Conservation (phyloP, 495 filamentous ascomycete species). For the Xylaria acuta region DNA sequence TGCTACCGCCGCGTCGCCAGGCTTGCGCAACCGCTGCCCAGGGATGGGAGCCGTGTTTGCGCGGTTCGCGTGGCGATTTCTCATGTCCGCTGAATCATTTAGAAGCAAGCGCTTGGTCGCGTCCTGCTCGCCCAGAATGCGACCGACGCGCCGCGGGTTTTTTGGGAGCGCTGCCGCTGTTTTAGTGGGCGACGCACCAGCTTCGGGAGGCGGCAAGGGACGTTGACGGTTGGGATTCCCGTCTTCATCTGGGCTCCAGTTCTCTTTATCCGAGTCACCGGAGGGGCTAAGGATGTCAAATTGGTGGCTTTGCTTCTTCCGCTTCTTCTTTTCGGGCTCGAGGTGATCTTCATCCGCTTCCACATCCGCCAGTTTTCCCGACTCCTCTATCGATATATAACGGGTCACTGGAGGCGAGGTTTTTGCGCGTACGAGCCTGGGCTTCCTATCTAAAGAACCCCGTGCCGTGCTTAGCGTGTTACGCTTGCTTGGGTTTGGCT, state of each 20-base stretch:
- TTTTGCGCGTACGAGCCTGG: conserved; percentile 65
- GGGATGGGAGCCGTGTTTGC: conserved; percentile 43
- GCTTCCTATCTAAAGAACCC: conserved; percentile 62
- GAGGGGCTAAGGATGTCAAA: conserved; percentile 40
- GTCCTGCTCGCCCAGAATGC: conserved; percentile 41
- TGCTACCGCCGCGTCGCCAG: conserved; percentile 32
- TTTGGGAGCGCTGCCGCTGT: conserved; percentile 13
- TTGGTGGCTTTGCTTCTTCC: conserved; percentile 47
- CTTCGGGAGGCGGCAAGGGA: conserved; percentile 27
- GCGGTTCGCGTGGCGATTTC: conserved; percentile 28
- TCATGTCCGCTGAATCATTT: conserved; percentile 26
- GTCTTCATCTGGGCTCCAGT: conserved; percentile 70
- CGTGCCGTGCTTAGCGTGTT: conserved; percentile 61
- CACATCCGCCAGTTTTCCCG: conserved; percentile 11
- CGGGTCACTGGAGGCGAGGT: conserved; percentile 18
- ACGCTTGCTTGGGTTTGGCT: conserved; percentile 62
- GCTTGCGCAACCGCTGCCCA: conserved; percentile 21
- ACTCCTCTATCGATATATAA: conserved; percentile 3
- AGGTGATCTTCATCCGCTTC: conserved; percentile 28
- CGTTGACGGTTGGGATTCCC: conserved; percentile 48
- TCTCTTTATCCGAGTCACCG: conserved; percentile 90
- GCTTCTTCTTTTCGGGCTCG: conserved; percentile 41
- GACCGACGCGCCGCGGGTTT: conserved; percentile 48
- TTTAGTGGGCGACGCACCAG: conserved; percentile 9
- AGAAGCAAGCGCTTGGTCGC: conserved; percentile 31